Evolutionary conservation across 2,329 filamentous ascomycete species (phyloP), one percentile per base, ranked within the genome.

Genomic region (Penicillium sp.): DNA sequence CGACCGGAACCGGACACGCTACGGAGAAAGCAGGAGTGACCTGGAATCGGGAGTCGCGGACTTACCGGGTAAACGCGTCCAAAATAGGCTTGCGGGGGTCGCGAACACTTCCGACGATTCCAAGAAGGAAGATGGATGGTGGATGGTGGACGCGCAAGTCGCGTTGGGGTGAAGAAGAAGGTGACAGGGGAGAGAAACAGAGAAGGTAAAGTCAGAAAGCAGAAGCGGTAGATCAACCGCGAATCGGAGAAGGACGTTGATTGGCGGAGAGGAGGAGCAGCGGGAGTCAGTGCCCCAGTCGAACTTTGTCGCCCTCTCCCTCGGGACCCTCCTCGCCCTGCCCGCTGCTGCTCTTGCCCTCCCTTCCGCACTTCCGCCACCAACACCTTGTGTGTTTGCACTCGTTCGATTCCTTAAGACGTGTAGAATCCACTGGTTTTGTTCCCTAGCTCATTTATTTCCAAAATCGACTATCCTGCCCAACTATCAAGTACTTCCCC

Each of bases 311-410:
- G 16, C 33, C 18, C 18, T 36, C 67, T 63, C 65, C 63, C 67
- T 53, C 49, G 46, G 46, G 57, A 53, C 66, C 62, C 58, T 66
- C 66, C 48, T 58, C 66, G 67, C 62, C 62, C 63, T 63, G 61
- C 65, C 24, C 27, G 14, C 54, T 57, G 58, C 57, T 63, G 39
- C 24, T n/a, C 2, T 65, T 64, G 61, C 64, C 61, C 65, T 63
- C 61, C 20, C 44, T 30, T 44, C 39, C 46, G 38, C 36, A 39
- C 45, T 36, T 50, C 27, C 28, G 42, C 53, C 53, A 55, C 60
- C 62, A 69, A 74, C 74, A 62, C 68, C 70, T 72, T 66, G 73
- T 76, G 72, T 88, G 80, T 77, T 84, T 85, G 79, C 82, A 82
- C 85, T 89, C 79, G 64, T 85, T 85, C 64, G 76, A 75, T 73